phyloP scores from a whole-genome alignment of 2,329 filamentous ascomycete species.

The Neofusicoccum parvum region DNA sequence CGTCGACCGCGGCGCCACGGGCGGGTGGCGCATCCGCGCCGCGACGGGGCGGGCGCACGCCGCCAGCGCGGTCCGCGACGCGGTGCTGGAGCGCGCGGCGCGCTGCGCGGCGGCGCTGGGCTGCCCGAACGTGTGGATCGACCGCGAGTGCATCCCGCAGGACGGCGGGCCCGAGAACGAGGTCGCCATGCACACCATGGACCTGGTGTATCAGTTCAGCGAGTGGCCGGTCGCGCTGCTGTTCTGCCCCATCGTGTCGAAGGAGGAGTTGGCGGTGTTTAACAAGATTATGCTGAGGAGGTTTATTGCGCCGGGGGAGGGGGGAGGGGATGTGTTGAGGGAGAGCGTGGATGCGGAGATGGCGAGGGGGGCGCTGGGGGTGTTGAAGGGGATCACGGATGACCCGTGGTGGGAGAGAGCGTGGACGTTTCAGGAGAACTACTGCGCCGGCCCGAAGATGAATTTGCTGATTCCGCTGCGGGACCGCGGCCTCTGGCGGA shows the following conservation, averaged over 20 bases:
- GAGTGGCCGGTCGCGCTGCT: conserved; percentile 21
- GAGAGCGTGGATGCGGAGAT: neutral
- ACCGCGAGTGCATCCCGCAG: conserved; percentile 22
- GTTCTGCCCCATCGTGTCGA: neutral
- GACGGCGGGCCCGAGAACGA: conserved; percentile 5
- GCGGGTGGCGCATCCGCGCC: neutral
- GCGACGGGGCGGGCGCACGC: neutral
- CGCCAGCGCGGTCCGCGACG: conserved; percentile 16
- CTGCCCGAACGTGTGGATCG: conserved; percentile 19
- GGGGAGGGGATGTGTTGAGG: neutral
- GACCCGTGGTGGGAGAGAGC: conserved; percentile 24
- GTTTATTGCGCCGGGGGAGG: neutral
- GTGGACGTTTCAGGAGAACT: conserved; percentile 25
- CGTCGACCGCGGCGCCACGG: neutral
- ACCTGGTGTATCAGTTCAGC: conserved; percentile 22
- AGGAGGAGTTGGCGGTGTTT: conserved; percentile 13
- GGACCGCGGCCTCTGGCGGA: neutral
- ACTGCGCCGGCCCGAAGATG: conserved; percentile 22
- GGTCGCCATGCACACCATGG: conserved; percentile 22
- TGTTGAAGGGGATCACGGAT: conserved; percentile 12
- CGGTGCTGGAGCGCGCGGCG: conserved; percentile 19
- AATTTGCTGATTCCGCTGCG: conserved; percentile 16
- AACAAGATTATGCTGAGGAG: conserved; percentile 1
- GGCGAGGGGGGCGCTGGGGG: neutral
- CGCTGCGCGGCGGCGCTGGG: conserved; percentile 1